These are phyloP conservation scores for Pythium plurisporium DNA, from an alignment of 352 stramenopile genomes.

Conservation along the genomic window DNA sequence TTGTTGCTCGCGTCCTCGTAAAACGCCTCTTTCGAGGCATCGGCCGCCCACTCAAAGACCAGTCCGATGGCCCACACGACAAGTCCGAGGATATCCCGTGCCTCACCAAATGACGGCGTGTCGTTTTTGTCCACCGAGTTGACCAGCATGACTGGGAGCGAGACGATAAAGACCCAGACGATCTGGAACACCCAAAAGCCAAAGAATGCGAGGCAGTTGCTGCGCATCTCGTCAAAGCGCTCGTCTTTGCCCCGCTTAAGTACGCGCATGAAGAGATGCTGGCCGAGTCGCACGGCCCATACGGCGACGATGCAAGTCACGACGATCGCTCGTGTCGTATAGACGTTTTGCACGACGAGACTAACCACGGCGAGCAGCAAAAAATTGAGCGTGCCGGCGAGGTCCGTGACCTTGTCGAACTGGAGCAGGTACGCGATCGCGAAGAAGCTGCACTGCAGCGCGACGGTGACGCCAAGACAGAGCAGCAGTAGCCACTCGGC, in stretches of 20 bases:
- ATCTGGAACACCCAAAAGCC: conserved; percentile 82
- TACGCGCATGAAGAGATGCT: conserved; percentile 61
- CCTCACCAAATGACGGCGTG: conserved; percentile 28
- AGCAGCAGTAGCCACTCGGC: conserved; percentile 41
- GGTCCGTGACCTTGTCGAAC: conserved; percentile 65
- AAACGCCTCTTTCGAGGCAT: conserved; percentile 61
- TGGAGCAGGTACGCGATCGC: conserved; percentile 49
- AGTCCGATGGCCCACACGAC: conserved; percentile 56
- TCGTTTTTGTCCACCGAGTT: conserved; percentile 36
- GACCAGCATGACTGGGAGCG: conserved; percentile 56
- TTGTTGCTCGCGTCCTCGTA: conserved; percentile 42
- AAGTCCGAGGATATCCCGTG: conserved; percentile 40
- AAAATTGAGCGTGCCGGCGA: conserved; percentile 62
- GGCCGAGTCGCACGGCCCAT: conserved; percentile 65
- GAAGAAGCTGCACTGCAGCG: conserved; percentile 63
- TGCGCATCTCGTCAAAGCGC: conserved; percentile 75
- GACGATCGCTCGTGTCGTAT: conserved; percentile 42
- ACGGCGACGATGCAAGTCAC: conserved; percentile 37
- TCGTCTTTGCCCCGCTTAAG: conserved; percentile 65
- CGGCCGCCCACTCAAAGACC: conserved; percentile 49
- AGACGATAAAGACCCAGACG: conserved; percentile 76
- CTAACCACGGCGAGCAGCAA: conserved; percentile 44
- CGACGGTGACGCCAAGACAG: conserved; percentile 38
- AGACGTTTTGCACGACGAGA: conserved; percentile 40
- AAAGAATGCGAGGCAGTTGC: conserved; percentile 58